These are phyloP conservation scores for Pestalotiopsis sp. DNA, from an alignment of 2,329 filamentous ascomycete genomes.

Conservation along the genomic window DNA sequence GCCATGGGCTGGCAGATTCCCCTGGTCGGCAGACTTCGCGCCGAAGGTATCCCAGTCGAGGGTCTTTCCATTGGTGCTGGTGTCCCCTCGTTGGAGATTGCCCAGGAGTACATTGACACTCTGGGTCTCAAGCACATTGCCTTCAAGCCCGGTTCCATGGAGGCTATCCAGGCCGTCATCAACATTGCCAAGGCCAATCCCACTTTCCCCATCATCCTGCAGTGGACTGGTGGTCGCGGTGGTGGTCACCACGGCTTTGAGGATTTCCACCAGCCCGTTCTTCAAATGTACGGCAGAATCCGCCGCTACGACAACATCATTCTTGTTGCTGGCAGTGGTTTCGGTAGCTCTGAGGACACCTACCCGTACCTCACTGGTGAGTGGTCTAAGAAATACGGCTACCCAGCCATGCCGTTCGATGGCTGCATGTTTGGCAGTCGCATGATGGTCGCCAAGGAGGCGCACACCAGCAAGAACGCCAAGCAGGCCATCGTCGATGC, in stretches of 20 bases:
- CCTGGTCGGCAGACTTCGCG: conserved; percentile 75
- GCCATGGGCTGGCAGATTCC: conserved; percentile 95
- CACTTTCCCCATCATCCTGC: conserved; percentile 86
- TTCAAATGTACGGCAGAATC: conserved; percentile 90
- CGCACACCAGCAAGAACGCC: conserved; percentile 82
- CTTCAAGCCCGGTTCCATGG: conserved; percentile 90
- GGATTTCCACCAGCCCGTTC: conserved; percentile 90
- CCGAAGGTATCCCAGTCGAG: conserved; percentile 88
- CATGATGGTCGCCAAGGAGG: conserved; percentile 94
- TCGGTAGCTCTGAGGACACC: conserved; percentile 86
- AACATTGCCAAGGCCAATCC: conserved; percentile 95
- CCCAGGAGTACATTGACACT: conserved; percentile 91
- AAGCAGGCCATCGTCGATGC: conserved; percentile 91
- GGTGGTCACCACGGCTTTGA: conserved; percentile 95
- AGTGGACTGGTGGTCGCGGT: conserved; percentile 94
- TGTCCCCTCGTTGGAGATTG: conserved; percentile 91
- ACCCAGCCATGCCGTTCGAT: conserved; percentile 92
- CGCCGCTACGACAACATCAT: conserved; percentile 85
- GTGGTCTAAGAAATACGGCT: conserved; percentile 86
- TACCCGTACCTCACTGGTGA: conserved; percentile 89
- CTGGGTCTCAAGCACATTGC: conserved; percentile 90
- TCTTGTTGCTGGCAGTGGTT: conserved; percentile 87
- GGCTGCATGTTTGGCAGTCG: conserved; percentile 89
- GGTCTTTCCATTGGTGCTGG: conserved; percentile 91
- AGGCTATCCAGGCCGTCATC: conserved; percentile 86